Evolutionary conservation across 1,284 basidiomycete genomes (phyloP).

Genomic region (Ceratobasidium sp.): DNA sequence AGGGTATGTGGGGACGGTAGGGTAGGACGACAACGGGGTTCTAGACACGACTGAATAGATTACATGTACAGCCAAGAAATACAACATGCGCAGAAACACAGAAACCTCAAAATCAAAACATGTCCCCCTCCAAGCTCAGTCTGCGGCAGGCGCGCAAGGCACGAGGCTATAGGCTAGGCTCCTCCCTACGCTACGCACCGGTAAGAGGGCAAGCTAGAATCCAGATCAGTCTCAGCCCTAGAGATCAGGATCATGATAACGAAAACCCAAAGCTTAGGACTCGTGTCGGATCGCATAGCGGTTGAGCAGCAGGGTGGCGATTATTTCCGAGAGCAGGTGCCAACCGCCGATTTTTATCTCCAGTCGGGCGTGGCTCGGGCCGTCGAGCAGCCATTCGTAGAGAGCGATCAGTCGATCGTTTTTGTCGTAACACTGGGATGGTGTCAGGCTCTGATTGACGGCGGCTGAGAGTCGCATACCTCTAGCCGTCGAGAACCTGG

Average conservation of each 20-base stretch:
- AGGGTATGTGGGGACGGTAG: neutral
- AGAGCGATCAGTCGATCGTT: conserved; percentile 48
- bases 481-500: conserved; percentile 48
- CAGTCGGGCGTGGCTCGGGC: conserved; percentile 47
- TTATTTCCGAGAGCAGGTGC: conserved; percentile 48
- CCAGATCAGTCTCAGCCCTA: neutral
- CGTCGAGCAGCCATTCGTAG: conserved; percentile 49
- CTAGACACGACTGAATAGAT: conserved; percentile 10
- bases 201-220: neutral
- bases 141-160: neutral
- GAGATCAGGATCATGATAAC: neutral
- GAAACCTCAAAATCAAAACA: neutral
- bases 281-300: conserved; percentile 47
- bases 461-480: conserved; percentile 19
- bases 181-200: neutral
- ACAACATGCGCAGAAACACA: conserved; percentile 17
- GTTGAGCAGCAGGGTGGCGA: conserved; percentile 49
- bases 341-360: conserved; percentile 48
- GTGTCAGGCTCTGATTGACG: neutral
- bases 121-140: neutral
- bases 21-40: neutral
- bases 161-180: neutral
- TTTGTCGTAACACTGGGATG: conserved; percentile 46
- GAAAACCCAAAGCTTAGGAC: neutral
- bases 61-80: conserved; percentile 22